Evolutionary conservation across 331 rosid genomes (phyloP).

Genomic region (Arachis monticola): DNA sequence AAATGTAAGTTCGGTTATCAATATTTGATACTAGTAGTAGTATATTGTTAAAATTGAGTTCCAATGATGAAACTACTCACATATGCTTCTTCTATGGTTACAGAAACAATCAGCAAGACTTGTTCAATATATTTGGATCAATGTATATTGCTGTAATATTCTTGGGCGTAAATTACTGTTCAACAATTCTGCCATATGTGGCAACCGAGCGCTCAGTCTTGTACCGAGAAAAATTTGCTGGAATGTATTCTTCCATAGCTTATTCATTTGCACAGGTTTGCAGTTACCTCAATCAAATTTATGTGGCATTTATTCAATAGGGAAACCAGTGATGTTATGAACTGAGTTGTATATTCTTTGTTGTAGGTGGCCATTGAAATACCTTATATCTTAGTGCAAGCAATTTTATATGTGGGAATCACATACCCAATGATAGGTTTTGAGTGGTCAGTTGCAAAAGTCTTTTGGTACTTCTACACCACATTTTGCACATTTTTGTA

Average conservation of each 20-base stretch:
- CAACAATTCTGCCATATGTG: constrained; percentile 68
- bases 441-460: constrained; percentile 61
- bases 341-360: background rate
- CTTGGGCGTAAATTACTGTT: constrained; percentile 77
- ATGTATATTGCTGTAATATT: constrained; percentile 76
- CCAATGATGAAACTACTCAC: constrained; percentile 33
- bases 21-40: constrained; percentile 11
- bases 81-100: constrained; percentile 29
- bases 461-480: constrained; percentile 87
- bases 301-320: constrained; percentile 21
- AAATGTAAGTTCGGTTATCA: constrained; percentile 56
- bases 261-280: constrained; percentile 84
- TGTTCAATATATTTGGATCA: constrained; percentile 78
- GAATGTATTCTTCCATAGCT: constrained; percentile 91
- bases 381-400: constrained; percentile 77
- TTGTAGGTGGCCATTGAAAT: constrained; percentile 81
- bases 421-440: constrained; percentile 87
- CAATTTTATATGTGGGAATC: constrained; percentile 63
- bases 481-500: constrained; percentile 75
- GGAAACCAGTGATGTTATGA: constrained; percentile 26
- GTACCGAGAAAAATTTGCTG: constrained; percentile 86
- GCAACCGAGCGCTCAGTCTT: constrained; percentile 72
- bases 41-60: background rate
- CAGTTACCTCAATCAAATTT: constrained; percentile 26
- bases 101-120: constrained; percentile 81